Percentiles rank a stretch among this genome's conserved stretches.
Conservation (phyloP, 1,284 basidiomycete genomes). For the Termitomyces sp. region DNA sequence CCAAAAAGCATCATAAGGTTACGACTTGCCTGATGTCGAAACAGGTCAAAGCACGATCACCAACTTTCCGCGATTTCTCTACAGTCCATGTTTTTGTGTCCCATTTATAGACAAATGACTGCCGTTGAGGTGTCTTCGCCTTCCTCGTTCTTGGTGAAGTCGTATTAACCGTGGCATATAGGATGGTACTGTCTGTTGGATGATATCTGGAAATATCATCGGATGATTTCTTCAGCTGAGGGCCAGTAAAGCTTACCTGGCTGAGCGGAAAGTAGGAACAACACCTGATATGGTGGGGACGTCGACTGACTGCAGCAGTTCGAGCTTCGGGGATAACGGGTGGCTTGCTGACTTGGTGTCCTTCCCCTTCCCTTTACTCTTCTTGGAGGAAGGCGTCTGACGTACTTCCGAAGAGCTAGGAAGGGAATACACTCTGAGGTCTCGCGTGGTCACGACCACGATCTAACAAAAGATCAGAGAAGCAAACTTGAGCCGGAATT, state of each 20-base stretch:
- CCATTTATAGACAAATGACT: slow-evolving; percentile 64
- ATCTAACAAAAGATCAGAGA: slow-evolving; percentile 36
- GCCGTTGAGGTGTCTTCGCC: slow-evolving; percentile 49
- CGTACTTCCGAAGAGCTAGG: slow-evolving; percentile 17
- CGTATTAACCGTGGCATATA: slow-evolving; percentile 79
- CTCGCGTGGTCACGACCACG: slow-evolving; percentile 58
- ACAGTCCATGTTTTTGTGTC: slow-evolving; percentile 52
- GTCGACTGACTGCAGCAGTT: slow-evolving; percentile 46
- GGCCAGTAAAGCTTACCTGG: slow-evolving; percentile 41
- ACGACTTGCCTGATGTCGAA: slow-evolving; percentile 75
- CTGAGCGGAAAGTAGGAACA: slow-evolving; percentile 66
- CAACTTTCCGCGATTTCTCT: slow-evolving; percentile 59
- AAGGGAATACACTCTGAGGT: slow-evolving; percentile 57
- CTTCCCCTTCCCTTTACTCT: slow-evolving; percentile 41
- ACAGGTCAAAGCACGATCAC: slow-evolving; percentile 77
- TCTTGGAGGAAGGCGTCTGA: slow-evolving; percentile 23
- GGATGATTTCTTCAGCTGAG: background rate
- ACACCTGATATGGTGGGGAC: slow-evolving; percentile 47
- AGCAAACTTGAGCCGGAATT: background rate
- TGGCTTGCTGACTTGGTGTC: slow-evolving; percentile 15
- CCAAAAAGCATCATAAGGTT: background rate
- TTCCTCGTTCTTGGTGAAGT: slow-evolving; percentile 49
- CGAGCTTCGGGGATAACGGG: slow-evolving; percentile 28
- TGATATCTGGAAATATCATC: slow-evolving; percentile 46
- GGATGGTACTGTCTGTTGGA: slow-evolving; percentile 42